Evolutionary conservation across 225 moss, liverwort and hornwort genomes (phyloP).

Genomic region (Pseudoscleropodium purum): DNA sequence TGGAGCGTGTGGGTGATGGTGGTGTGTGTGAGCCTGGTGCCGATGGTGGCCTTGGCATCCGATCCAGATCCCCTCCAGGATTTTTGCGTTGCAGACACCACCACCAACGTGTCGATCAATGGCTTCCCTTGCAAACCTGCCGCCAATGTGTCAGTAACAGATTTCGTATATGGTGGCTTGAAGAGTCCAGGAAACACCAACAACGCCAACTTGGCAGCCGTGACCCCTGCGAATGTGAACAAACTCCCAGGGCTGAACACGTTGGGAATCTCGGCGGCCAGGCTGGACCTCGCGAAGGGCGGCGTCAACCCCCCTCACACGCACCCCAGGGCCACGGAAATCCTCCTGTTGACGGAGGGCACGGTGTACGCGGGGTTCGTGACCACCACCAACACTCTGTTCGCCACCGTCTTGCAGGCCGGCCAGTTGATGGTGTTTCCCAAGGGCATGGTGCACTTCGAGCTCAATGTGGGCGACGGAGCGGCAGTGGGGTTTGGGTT

Average conservation of each 20-base stretch:
- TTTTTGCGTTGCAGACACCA: not conserved
- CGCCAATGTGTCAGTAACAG: not conserved
- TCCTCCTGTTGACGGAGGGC: not conserved
- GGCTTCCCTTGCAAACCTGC: not conserved
- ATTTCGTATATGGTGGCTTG: not conserved
- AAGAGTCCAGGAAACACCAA: not conserved
- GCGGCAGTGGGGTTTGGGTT: not conserved
- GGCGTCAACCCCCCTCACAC: not conserved
- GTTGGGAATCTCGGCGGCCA: not conserved
- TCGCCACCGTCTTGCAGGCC: not conserved
- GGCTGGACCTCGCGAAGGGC: not conserved
- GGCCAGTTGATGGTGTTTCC: not conserved
- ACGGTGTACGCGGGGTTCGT: not conserved
- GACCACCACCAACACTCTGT: not conserved
- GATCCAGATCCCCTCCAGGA: not conserved
- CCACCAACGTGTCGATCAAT: not conserved
- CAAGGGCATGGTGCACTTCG: not conserved
- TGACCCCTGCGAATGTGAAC: not conserved
- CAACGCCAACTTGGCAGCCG: not conserved
- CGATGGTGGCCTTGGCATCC: not conserved
- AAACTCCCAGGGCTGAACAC: not conserved
- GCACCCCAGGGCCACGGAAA: not conserved
- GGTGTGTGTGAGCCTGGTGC: not conserved
- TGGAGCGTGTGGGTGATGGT: not conserved
- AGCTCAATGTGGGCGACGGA: not conserved